These are phyloP conservation scores for Hypoxylon rubiginosum DNA, from an alignment of 2,329 filamentous ascomycete genomes.

Conservation along the genomic window DNA sequence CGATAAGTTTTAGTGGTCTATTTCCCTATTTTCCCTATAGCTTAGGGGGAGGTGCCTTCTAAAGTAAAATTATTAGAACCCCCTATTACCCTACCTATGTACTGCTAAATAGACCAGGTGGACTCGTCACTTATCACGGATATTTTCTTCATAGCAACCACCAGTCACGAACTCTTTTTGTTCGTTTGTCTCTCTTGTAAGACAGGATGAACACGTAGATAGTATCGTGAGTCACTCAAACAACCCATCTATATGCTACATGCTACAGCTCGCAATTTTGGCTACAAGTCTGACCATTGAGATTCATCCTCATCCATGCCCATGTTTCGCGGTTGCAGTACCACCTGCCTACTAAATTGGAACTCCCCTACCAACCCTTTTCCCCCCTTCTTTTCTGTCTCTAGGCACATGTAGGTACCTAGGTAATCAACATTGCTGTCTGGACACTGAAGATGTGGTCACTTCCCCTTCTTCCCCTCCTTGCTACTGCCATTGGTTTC, in stretches of 20 bases:
- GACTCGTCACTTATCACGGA: neutral
- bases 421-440: neutral
- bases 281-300: constrained; percentile 13
- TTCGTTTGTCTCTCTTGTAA: constrained; percentile 9
- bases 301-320: constrained; percentile 25
- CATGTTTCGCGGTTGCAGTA: constrained; percentile 34
- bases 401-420: neutral
- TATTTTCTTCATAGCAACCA: neutral
- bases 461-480: neutral
- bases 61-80: neutral
- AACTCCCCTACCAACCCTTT: neutral
- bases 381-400: neutral
- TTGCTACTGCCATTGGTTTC: constrained; percentile 8
- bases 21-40: neutral
- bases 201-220: constrained; percentile 19
- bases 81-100: no score
- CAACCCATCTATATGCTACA: constrained; percentile 3
- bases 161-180: neutral
- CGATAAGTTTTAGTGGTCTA: neutral
- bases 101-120: neutral
- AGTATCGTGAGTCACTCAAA: constrained; percentile 21
- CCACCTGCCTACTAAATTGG: constrained; percentile 15
- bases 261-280: constrained; percentile 4
- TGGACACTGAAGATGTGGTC: neutral
- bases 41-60: neutral